These are phyloP conservation scores for Omphalotus olearius DNA, from an alignment of 1,284 basidiomycete species.

Conservation along the genomic window DNA sequence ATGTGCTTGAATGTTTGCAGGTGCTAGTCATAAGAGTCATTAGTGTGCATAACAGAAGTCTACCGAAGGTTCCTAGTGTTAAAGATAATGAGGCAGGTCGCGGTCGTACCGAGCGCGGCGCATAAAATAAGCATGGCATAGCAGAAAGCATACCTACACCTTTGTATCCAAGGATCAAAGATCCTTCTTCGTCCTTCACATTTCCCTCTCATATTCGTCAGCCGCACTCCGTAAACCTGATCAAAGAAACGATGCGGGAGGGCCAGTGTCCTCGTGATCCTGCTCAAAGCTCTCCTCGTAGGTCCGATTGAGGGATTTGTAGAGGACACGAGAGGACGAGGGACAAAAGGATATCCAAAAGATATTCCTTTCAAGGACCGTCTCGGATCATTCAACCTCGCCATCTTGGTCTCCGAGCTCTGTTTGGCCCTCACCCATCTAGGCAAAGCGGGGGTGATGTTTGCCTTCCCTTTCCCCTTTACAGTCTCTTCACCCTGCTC, in stretches of 20 bases:
- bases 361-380: slow-evolving; percentile 39
- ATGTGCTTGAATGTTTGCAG: no score
- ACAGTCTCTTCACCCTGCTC: slow-evolving; percentile 10
- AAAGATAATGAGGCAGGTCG: slow-evolving; percentile 35
- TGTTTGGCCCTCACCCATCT: slow-evolving; percentile 44
- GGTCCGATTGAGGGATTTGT: neutral
- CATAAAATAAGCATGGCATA: slow-evolving; percentile 33
- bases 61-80: slow-evolving; percentile 25
- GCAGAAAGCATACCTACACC: slow-evolving; percentile 43
- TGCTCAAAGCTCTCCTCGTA: slow-evolving; percentile 12
- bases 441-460: slow-evolving; percentile 28
- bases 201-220: slow-evolving; percentile 35
- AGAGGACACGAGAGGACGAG: slow-evolving; percentile 23
- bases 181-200: slow-evolving; percentile 37
- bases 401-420: slow-evolving; percentile 34
- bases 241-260: slow-evolving; percentile 36
- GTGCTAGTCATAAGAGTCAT: no score
- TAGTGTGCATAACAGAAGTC: neutral
- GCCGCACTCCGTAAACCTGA: slow-evolving; percentile 36
- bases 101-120: slow-evolving; percentile 32
- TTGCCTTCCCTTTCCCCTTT: slow-evolving; percentile 14
- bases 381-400: slow-evolving; percentile 39
- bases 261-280: slow-evolving; percentile 21
- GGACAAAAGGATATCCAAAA: slow-evolving; percentile 43
- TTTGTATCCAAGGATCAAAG: slow-evolving; percentile 47